Evolutionary conservation across 768 basidiomycete species (phyloP).

Genomic region (Plicaturopsis crispa): DNA sequence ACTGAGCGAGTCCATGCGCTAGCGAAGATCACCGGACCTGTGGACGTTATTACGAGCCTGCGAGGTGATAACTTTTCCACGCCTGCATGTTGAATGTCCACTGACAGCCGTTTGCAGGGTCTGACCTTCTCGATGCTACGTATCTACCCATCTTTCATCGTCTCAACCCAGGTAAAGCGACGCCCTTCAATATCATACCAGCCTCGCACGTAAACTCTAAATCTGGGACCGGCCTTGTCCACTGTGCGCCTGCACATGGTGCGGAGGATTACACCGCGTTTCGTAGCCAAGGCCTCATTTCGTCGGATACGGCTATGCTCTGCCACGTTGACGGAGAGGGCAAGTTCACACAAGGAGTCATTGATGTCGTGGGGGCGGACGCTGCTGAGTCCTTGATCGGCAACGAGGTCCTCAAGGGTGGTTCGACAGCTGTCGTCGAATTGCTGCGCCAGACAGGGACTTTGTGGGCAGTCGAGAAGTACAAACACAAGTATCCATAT

Average conservation of each 20-base stretch:
- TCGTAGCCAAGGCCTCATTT: slow-evolving; percentile 45
- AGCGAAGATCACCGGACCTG: slow-evolving; percentile 15
- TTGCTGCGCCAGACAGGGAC: slow-evolving; percentile 45
- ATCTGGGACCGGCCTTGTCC: slow-evolving; percentile 94
- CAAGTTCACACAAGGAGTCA: slow-evolving; percentile 53
- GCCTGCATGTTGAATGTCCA: too few species aligned
- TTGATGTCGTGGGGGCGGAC: slow-evolving; percentile 46
- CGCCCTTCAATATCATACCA: slow-evolving; percentile 45
- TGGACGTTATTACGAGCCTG: slow-evolving; percentile 14
- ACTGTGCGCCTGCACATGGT: slow-evolving; percentile 93
- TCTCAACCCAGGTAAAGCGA: slow-evolving; percentile 16
- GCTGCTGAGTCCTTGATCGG: slow-evolving; percentile 46
- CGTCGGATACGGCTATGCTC: slow-evolving; percentile 32
- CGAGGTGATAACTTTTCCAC: slow-evolving; percentile 11
- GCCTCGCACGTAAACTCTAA: slow-evolving; percentile 75
- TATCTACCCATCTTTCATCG: slow-evolving; percentile 59
- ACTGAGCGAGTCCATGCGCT: slow-evolving; percentile 38
- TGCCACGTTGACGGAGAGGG: slow-evolving; percentile 84
- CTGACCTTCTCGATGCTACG: slow-evolving; percentile 48
- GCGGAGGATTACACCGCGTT: slow-evolving; percentile 85
- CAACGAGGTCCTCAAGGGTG: slow-evolving; percentile 65
- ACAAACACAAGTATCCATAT: slow-evolving; percentile 89
- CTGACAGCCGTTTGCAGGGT: too few species aligned
- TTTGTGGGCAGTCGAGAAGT: slow-evolving; percentile 59
- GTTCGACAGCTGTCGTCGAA: slow-evolving; percentile 57